Base-by-base conservation (phyloP, 371 early-diverging fungal genomes). In the Mortierella sp. region DNA sequence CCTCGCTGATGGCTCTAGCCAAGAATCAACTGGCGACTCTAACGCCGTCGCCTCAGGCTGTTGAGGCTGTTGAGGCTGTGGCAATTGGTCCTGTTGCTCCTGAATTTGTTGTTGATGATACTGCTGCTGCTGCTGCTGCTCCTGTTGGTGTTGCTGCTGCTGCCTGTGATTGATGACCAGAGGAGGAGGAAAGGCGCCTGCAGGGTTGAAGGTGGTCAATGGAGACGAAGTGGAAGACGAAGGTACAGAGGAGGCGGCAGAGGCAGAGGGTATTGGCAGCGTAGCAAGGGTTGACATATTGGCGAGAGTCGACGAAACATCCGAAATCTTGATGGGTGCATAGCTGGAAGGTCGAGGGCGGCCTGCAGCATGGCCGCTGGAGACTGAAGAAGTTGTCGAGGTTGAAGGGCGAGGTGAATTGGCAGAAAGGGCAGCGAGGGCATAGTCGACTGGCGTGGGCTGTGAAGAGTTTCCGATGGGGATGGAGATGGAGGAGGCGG, bases 301-400 rank as follows among this genome's bases (percentile, higher is more conserved):
- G 74, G 79, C 84, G 45, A 78, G 73, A 0, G 84, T 81, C 3
- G 81, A 80, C n/a, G 84, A 80, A 16, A 81, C 79, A 42, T 84
- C 79, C 4, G 80, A 52, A 28, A 84, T 70, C n/a, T 84, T 84
- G 45, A 75, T 84, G 63, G 84, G 84, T 34, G 84, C 70, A 76
- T 84, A 84, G 68, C 84, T 84, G 24, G 81, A 80, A 16, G 84
- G 84, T 45, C 84, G 72, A 34, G 84, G 81, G 2, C 84, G 78
- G 47, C 28, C 68, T 31, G 68, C 72, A 21, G 63, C 34, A 16
- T 71, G 74, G 16, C 68, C 63, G 26, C 58, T 75, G 47, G 73
- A 24, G 19, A 72, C 28, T 11, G 84, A 78, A 21, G 78, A 84
- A 0, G 73, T 78, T 44, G 80, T 72, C 5, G 83, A 76, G 7